phyloP scores from a whole-genome alignment of 805 yeast species.

The Teunomyces kruisii region DNA sequence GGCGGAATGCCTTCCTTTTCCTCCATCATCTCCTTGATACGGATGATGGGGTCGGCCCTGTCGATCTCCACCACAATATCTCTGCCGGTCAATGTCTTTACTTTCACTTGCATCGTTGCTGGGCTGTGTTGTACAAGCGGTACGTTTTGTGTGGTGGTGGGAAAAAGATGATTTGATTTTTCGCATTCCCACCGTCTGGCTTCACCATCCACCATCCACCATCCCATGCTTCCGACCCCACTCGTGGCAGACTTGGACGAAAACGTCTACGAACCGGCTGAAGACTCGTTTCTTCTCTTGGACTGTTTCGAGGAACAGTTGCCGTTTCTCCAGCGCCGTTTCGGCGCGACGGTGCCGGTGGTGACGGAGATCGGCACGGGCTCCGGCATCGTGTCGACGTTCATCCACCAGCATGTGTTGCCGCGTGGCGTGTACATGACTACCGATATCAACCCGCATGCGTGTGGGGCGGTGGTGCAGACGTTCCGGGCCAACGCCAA shows the following conservation, averaged over 20 bases:
- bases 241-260: constrained; percentile 53
- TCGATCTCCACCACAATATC: constrained; percentile 78
- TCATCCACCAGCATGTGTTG: constrained; percentile 60
- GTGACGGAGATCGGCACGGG: constrained; percentile 90
- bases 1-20: constrained; percentile 98
- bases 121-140: too few species aligned
- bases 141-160: too few species aligned
- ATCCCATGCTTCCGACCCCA: constrained; percentile 84
- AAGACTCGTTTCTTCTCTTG: constrained; percentile 81
- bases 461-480: constrained; percentile 48
- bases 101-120: constrained; percentile 74
- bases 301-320: constrained; percentile 74
- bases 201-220: background rate
- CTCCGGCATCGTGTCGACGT: constrained; percentile 84
- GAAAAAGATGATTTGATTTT: too few species aligned
- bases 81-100: constrained; percentile 79
- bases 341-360: constrained; percentile 38
- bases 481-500: constrained; percentile 22
- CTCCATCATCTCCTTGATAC: constrained; percentile 88
- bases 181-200: too few species aligned
- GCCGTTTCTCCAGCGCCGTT: constrained; percentile 26
- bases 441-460: constrained; percentile 80
- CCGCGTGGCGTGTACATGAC: constrained; percentile 56
- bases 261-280: constrained; percentile 92
- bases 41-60: constrained; percentile 62